Percentiles rank a stretch among this genome's conserved stretches.
phyloP scores from a whole-genome alignment of 2,329 filamentous ascomycete species.

The Sordariomycetes sp. region DNA sequence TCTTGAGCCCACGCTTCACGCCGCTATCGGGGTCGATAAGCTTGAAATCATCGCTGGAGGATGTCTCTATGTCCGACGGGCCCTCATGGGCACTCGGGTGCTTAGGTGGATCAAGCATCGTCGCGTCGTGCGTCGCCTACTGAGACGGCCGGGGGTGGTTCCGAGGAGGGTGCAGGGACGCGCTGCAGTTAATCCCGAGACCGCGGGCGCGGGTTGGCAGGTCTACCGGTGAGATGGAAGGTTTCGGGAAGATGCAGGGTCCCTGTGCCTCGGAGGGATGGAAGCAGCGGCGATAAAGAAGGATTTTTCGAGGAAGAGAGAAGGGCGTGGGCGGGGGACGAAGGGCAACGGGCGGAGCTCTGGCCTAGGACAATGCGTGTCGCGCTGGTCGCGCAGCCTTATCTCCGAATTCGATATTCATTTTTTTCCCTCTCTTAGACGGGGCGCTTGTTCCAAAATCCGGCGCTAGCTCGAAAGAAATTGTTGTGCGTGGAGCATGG shows the following conservation, averaged over 20 bases:
- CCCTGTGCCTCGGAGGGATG: neutral
- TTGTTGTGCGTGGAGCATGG: neutral
- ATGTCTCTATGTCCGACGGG: neutral
- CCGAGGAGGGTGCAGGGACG: no score
- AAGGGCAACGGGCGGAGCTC: neutral
- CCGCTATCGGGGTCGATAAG: conserved; percentile 50
- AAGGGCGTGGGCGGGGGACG: neutral
- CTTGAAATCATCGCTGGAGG: conserved; percentile 15
- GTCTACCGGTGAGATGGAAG: neutral
- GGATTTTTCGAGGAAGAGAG: no score
- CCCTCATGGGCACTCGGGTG: neutral
- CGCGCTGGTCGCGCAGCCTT: neutral
- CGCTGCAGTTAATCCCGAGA: no score
- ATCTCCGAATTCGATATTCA: neutral
- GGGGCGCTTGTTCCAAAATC: neutral
- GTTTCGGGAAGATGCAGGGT: neutral
- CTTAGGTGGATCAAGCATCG: neutral
- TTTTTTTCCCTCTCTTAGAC: neutral
- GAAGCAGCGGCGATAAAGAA: neutral
- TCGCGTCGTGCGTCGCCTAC: neutral
- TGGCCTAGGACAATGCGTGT: neutral
- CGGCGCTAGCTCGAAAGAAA: neutral
- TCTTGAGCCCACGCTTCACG: conserved; percentile 60
- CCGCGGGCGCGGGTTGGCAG: neutral
- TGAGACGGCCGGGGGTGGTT: neutral